Base-by-base conservation (phyloP, 768 basidiomycete genomes). In the Hericium erinaceus region DNA sequence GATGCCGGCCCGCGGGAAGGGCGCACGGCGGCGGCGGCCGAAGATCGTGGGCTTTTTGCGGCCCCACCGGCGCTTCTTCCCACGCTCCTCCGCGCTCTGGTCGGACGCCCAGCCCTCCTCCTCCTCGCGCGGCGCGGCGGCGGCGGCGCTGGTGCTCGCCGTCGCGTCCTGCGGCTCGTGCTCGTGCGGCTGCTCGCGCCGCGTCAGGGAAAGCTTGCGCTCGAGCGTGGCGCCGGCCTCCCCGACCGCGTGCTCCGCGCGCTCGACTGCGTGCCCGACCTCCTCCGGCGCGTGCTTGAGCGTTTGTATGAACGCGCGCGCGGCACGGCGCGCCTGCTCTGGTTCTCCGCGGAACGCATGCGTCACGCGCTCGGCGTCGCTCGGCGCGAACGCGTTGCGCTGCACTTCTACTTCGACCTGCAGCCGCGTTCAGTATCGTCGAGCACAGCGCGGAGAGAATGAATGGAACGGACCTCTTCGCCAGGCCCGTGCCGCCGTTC, bases 41-140 rank as follows among this genome's bases (percentile, higher is more conserved):
- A 44, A 39, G 15, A 48, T 16, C 12, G 26, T n/a, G 15, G 22
- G 15, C 33, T 56, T 48, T 44, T 48, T 48, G 33, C 33, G 26
- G 15, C 40, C 26, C 18, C 33, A 16, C 10, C n/a, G 22, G 11
- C 20, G 39, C 40, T 26, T 13, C 39, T 46, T 16, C 54, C 10
- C 54, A 39, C 40, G 26, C 40, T 11, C 3, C 11, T 59, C 52
- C 26, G 63, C 61, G 22, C 62, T 67, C 22, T 66, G 70, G 51
- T 89, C 87, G 6, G 84, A 87, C 16, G 77, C 75, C 85, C 84
- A 87, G 2, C 75, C 82, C 58, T 80, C 85, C 0, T 81, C 81
- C 4, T 77, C 80, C 3, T 77, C 75, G 7, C 69, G 68, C 28
- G 55, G 52, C 39, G 60, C 67, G 26, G 38, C 48, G 9, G 58